A percentile compares a stretch with the other conserved stretches of the same genome.
These are phyloP conservation scores for Neonectria punicea DNA, from an alignment of 2,329 filamentous ascomycete genomes.

Conservation along the genomic window DNA sequence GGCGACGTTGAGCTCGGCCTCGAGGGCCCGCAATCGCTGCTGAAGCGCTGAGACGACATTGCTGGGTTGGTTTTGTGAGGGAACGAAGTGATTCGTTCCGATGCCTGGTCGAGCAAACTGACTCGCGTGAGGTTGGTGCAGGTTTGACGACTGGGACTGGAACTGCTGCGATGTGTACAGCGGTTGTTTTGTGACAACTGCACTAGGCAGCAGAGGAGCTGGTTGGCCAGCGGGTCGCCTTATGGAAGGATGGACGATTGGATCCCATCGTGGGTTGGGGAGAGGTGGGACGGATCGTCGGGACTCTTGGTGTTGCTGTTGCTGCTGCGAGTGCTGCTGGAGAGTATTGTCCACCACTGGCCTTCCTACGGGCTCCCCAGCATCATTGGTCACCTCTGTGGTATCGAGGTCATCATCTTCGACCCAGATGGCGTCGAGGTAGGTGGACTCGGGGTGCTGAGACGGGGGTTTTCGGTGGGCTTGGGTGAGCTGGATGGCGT, in stretches of 20 bases:
- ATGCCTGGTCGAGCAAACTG: constrained; percentile 54
- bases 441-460: constrained; percentile 38
- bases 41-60: constrained; percentile 60
- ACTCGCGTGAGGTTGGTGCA: constrained; percentile 49
- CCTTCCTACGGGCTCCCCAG: constrained; percentile 52
- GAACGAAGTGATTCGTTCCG: constrained; percentile 36
- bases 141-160: constrained; percentile 43
- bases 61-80: constrained; percentile 43
- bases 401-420: constrained; percentile 70
- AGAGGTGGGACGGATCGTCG: constrained; percentile 46
- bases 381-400: constrained; percentile 63
- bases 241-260: constrained; percentile 42
- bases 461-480: constrained; percentile 39
- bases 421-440: constrained; percentile 56
- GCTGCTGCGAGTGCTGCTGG: constrained; percentile 45
- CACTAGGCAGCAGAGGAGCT: constrained; percentile 27
- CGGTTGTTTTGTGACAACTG: constrained; percentile 33
- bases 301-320: constrained; percentile 32
- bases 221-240: constrained; percentile 29
- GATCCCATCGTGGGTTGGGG: constrained; percentile 54
- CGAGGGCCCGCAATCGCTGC: constrained; percentile 62
- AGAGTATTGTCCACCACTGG: constrained; percentile 50
- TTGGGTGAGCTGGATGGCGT: constrained; percentile 71
- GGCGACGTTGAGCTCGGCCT: constrained; percentile 69
- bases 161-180: constrained; percentile 46